phyloP scores from a whole-genome alignment of 2,329 filamentous ascomycete genomes.

The Cladobotryum protrusum region DNA sequence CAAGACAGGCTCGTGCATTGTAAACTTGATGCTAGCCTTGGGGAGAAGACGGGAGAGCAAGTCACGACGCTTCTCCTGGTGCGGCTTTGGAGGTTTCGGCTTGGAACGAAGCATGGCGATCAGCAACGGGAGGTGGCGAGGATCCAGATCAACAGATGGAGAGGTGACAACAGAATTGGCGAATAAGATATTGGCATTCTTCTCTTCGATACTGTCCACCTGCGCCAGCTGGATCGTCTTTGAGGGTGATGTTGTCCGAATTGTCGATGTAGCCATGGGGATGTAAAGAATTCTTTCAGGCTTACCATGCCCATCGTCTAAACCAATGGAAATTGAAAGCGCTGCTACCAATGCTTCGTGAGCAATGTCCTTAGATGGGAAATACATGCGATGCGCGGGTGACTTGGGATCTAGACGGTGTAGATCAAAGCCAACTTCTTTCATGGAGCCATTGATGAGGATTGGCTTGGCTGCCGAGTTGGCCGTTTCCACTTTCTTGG shows the following conservation, averaged over 20 bases:
- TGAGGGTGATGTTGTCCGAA: constrained; percentile 89
- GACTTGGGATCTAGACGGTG: constrained; percentile 88
- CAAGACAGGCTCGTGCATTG: constrained; percentile 91
- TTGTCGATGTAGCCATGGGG: constrained; percentile 92
- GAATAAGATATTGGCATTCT: constrained; percentile 93
- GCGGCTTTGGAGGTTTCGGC: constrained; percentile 26
- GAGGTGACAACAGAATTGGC: constrained; percentile 95
- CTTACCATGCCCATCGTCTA: constrained; percentile 83
- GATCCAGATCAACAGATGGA: constrained; percentile 87
- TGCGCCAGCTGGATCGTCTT: constrained; percentile 81
- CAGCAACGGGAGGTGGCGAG: constrained; percentile 81
- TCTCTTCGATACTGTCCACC: constrained; percentile 67
- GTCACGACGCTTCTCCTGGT: constrained; percentile 50
- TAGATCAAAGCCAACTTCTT: constrained; percentile 90
- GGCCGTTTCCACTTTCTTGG: constrained; percentile 67
- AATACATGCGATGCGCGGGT: constrained; percentile 97
- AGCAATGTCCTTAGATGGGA: constrained; percentile 83
- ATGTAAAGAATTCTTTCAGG: constrained; percentile 86
- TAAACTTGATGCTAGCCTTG: constrained; percentile 91
- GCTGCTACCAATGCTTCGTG: constrained; percentile 91
- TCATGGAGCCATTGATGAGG: constrained; percentile 83
- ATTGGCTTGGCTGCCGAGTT: constrained; percentile 64
- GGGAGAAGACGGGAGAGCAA: constrained; percentile 87
- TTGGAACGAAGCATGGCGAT: constrained; percentile 65
- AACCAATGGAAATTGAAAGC: constrained; percentile 82